A percentile compares a stretch with the other conserved stretches of the same genome.
These are phyloP conservation scores for Candida tropicalis DNA, from an alignment of 1,139 yeast genomes.

Conservation along the genomic window DNA sequence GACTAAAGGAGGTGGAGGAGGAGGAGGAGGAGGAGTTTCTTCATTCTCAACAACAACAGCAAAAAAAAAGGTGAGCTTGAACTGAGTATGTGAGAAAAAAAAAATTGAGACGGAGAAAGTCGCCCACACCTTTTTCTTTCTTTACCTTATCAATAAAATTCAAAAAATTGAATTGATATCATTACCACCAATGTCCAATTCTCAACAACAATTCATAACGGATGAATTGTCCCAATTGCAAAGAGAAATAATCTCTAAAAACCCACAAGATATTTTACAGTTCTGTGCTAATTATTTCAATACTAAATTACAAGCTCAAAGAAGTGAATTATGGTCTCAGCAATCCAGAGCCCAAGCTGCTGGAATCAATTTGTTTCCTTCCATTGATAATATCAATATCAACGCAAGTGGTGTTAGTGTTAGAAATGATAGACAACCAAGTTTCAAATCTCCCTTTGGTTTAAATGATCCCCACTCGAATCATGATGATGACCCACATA, in stretches of 20 bases:
- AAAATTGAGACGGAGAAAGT: slow-evolving; percentile 1
- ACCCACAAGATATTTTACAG: slow-evolving; percentile 71
- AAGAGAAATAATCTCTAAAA: slow-evolving; percentile 59
- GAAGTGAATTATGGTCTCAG: slow-evolving; percentile 56
- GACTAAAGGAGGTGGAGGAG: too few relatives aligned
- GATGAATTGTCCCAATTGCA: slow-evolving; percentile 66
- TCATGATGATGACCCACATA: slow-evolving; percentile 22
- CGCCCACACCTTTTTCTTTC: slow-evolving; percentile 5
- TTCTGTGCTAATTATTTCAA: slow-evolving; percentile 76
- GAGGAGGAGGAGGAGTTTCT: neutral
- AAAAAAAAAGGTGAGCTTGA: neutral
- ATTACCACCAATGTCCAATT: slow-evolving; percentile 8
- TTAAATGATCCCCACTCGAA: slow-evolving; percentile 63
- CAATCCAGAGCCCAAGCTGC: slow-evolving; percentile 54
- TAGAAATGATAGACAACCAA: slow-evolving; percentile 43
- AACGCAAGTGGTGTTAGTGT: slow-evolving; percentile 20
- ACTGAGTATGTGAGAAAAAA: neutral
- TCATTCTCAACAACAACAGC: slow-evolving; percentile 1
- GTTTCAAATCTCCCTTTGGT: slow-evolving; percentile 66
- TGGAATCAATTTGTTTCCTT: slow-evolving; percentile 56
- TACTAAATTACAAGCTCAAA: slow-evolving; percentile 60
- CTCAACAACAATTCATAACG: slow-evolving; percentile 20
- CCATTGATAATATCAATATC: slow-evolving; percentile 30
- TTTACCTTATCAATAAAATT: neutral
- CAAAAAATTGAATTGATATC: neutral